Evolutionary conservation across 352 stramenopile species (phyloP), one percentile per base, ranked within the genome.

Genomic region (Pythium oligandrum): DNA sequence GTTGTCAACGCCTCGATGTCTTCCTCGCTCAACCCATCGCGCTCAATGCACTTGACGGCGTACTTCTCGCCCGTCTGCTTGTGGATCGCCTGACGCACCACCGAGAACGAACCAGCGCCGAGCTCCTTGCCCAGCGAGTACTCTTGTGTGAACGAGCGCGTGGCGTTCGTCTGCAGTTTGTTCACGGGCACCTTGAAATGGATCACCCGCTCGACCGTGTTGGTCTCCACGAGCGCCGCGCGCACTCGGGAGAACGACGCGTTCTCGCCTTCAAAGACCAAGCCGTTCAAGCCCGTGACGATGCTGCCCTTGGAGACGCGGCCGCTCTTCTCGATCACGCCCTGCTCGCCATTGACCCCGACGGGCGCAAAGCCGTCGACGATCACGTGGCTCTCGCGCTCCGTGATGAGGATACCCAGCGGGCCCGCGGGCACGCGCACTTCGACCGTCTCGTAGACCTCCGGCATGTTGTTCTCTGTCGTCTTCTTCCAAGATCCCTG

Each of bases 11-110:
- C 87, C 26, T 79, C 65, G 26, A 78, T 35, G 34, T 89, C 73
- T 44, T 69, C 62, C 31, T 75, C 40, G 34, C 59, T 55, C 52
- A 96, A 62, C 48, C 88, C 77, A 36, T 71, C 69, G 53, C 86
- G 81, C 62, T 96, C 95, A 40, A 97, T 92, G 61, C 83, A 93
- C 68, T 97, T 89, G 43, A 89, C 70, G 0, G 78, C 78, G 31
- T 76, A 75, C 49, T 71, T 65, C 31, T 67, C 55, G 36, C 61
- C 53, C 6, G 57, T 78, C 33, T 67, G 50, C 52, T 80, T 79
- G 51, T 79, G 58, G 39, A 56, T 78, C 31, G 63, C 75, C 36
- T 66, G 58, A 17, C 73, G 69, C 17, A 90, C 78, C 12, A 83
- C 67, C 31, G 69, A 78, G 54, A 78, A 88, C 36, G 71, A 75